Evolutionary conservation across 352 stramenopile genomes (phyloP).

Genomic region (Globisporangium orthogonon): DNA sequence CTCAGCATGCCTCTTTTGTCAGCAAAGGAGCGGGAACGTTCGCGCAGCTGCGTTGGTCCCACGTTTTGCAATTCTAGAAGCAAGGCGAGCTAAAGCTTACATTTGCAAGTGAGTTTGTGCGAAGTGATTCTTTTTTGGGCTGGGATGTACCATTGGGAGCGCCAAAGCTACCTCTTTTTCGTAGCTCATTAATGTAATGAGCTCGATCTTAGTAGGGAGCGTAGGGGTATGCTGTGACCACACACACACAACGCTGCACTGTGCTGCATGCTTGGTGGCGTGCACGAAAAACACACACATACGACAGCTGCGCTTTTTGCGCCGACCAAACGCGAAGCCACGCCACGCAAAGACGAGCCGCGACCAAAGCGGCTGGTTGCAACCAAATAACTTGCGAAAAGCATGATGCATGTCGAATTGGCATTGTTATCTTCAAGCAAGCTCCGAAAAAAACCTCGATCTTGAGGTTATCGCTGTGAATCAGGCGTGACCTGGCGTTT

Average conservation of each 20-base stretch:
- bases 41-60: not conserved
- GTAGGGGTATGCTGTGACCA: too few relatives aligned
- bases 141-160: too few relatives aligned
- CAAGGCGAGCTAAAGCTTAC: not conserved
- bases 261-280: too few relatives aligned
- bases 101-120: not conserved
- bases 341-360: not conserved
- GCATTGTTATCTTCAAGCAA: not conserved
- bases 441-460: not conserved
- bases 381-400: not conserved
- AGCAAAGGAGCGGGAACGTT: not conserved
- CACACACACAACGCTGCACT: too few relatives aligned
- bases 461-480: constrained; percentile 2
- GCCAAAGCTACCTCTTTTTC: not conserved
- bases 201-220: too few relatives aligned
- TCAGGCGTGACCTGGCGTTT: constrained; percentile 11
- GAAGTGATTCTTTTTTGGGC: too few relatives aligned
- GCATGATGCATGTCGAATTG: not conserved
- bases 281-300: too few relatives aligned
- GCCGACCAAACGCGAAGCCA: not conserved
- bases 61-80: not conserved
- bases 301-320: too few relatives aligned
- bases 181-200: not conserved
- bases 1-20: too few relatives aligned
- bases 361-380: not conserved